Percentiles rank a stretch among this genome's conserved stretches.
These are phyloP conservation scores for Microthyrium microscopicum DNA, from an alignment of 2,329 filamentous ascomycete genomes.

Conservation along the genomic window DNA sequence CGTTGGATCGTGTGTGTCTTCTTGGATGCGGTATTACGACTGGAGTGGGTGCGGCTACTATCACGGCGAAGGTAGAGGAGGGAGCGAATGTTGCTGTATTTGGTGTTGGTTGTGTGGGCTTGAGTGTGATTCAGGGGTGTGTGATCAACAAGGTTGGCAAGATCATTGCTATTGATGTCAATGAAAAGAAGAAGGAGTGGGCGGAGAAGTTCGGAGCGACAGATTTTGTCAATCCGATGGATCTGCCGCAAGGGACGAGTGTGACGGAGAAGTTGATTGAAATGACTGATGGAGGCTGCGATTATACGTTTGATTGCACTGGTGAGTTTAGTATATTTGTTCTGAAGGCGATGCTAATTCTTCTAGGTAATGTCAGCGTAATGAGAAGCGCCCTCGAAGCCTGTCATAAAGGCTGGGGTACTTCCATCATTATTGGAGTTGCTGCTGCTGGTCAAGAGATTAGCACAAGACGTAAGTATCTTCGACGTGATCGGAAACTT, in stretches of 20 bases:
- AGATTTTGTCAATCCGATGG: constrained; percentile 81
- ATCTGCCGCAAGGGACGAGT: constrained; percentile 48
- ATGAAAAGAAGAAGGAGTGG: constrained; percentile 85
- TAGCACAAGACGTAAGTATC: constrained; percentile 71
- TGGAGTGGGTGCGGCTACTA: constrained; percentile 86
- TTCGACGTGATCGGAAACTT: constrained; percentile 1
- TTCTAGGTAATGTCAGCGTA: constrained; percentile 88
- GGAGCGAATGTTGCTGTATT: constrained; percentile 85
- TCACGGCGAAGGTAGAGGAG: constrained; percentile 82
- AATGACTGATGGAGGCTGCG: constrained; percentile 94
- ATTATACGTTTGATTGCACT: constrained; percentile 99
- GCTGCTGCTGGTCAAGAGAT: constrained; percentile 95
- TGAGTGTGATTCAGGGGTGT: constrained; percentile 88
- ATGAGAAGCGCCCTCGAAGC: constrained; percentile 94
- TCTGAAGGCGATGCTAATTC: too few species aligned
- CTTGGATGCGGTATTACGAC: constrained; percentile 97
- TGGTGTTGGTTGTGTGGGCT: constrained; percentile 86
- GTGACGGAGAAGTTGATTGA: constrained; percentile 88
- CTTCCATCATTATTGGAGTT: constrained; percentile 95
- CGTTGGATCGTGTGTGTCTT: constrained; percentile 91
- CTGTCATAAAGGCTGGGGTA: constrained; percentile 98
- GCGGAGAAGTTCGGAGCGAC: constrained; percentile 87
- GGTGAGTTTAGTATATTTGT: too few species aligned
- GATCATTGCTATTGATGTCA: constrained; percentile 69
- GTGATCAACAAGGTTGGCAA: constrained; percentile 64